A percentile compares a stretch with the other conserved stretches of the same genome.
phyloP scores from a whole-genome alignment of 148 eudicot species.

The Rheum nobile region DNA sequence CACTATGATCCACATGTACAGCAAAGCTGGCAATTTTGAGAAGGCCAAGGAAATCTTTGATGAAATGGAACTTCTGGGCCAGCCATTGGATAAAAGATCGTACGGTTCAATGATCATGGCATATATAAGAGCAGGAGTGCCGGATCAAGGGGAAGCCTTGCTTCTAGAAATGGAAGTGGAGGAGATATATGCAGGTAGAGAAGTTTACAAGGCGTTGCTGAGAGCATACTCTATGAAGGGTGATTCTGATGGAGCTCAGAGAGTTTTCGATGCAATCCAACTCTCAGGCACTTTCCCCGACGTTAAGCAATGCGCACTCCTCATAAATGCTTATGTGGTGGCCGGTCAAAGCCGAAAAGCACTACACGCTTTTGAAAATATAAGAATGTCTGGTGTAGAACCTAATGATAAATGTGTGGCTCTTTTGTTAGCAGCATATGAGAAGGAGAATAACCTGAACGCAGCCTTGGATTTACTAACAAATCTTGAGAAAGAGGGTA shows the following conservation, averaged over 20 bases:
- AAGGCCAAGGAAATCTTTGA: constrained; percentile 58
- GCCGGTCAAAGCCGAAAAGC: constrained; percentile 61
- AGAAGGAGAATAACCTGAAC: constrained; percentile 56
- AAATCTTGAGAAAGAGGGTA: constrained; percentile 57
- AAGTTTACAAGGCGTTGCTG: constrained; percentile 78
- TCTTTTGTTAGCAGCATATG: constrained; percentile 48
- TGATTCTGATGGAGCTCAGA: constrained; percentile 65
- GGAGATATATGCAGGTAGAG: constrained; percentile 58
- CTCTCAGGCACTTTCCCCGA: constrained; percentile 70
- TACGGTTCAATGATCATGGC: constrained; percentile 97
- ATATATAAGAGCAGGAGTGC: constrained; percentile 59
- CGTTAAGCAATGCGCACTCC: constrained; percentile 58
- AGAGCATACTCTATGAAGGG: constrained; percentile 87
- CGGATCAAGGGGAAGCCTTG: constrained; percentile 43
- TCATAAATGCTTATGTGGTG: constrained; percentile 63
- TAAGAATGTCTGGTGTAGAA: constrained; percentile 51
- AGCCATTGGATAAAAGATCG: constrained; percentile 59
- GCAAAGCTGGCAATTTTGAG: constrained; percentile 64
- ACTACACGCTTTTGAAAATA: constrained; percentile 48
- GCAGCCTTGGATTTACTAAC: constrained; percentile 54
- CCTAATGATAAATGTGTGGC: constrained; percentile 81
- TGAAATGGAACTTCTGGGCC: constrained; percentile 64
- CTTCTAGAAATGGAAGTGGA: constrained; percentile 60
- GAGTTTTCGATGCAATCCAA: constrained; percentile 69
- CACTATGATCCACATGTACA: constrained; percentile 81